Percentiles rank a stretch among this genome's conserved stretches.
These are phyloP conservation scores for Backusella tuberculispora DNA, from an alignment of 192 early-diverging fungal genomes.

Conservation along the genomic window DNA sequence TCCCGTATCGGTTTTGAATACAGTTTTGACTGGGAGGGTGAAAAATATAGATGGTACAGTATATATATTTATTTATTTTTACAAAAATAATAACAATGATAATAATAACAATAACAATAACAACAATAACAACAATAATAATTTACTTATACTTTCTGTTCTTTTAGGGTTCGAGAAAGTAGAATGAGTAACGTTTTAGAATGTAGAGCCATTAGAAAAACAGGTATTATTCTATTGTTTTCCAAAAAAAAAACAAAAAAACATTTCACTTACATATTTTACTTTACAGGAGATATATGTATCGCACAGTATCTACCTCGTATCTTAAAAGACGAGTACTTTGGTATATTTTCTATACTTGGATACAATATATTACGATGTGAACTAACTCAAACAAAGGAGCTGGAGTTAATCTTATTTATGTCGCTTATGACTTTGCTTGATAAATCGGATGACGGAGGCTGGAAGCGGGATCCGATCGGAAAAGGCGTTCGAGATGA, in stretches of 20 bases:
- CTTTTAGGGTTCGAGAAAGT: constrained; percentile 28
- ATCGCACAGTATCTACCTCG: constrained; percentile 29
- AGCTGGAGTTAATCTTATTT: constrained; percentile 21
- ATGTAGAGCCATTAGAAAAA: constrained; percentile 19
- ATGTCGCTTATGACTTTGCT: constrained; percentile 29
- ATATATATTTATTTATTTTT: neutral
- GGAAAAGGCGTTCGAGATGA: constrained; percentile 14
- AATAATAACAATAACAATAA: too few species aligned
- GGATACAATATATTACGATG: constrained; percentile 25
- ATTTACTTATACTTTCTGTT: neutral
- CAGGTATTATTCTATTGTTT: constrained; percentile 6
- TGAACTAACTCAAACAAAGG: constrained; percentile 18
- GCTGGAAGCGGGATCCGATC: constrained; percentile 18
- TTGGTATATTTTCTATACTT: constrained; percentile 31
- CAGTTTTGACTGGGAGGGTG: constrained; percentile 29
- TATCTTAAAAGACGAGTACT: constrained; percentile 25
- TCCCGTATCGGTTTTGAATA: constrained; percentile 30
- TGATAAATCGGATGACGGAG: constrained; percentile 27
- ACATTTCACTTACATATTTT: neutral
- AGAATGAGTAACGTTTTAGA: constrained; percentile 25
- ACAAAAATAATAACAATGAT: neutral
- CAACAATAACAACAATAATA: neutral
- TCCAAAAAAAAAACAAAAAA: neutral
- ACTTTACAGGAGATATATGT: constrained; percentile 24
- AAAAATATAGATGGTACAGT: constrained; percentile 30